Evolutionary conservation across 768 basidiomycete species (phyloP).

Genomic region (Phylloporus sp.): DNA sequence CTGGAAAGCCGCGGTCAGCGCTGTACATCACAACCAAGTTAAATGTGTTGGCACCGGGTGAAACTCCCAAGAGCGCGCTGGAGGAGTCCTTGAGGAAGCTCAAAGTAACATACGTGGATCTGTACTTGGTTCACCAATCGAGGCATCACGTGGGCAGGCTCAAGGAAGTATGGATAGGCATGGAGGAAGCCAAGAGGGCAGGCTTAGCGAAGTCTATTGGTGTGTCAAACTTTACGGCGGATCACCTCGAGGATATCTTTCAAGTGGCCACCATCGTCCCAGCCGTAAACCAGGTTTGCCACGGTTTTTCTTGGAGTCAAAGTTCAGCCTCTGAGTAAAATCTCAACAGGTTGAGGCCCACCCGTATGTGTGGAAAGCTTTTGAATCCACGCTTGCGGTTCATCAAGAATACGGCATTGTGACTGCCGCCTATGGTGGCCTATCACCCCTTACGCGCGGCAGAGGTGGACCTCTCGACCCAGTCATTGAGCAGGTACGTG

Average conservation of each 20-base stretch:
- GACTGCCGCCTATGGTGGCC: constrained; percentile 38
- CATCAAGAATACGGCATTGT: constrained; percentile 36
- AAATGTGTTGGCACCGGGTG: constrained; percentile 29
- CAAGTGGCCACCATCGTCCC: constrained; percentile 43
- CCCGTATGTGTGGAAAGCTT: constrained; percentile 46
- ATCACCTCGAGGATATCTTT: constrained; percentile 42
- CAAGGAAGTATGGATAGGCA: constrained; percentile 52
- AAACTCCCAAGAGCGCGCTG: constrained; percentile 48
- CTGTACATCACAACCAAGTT: constrained; percentile 66
- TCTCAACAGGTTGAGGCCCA: constrained; percentile 47
- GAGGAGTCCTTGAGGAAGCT: constrained; percentile 51
- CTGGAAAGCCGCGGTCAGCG: constrained; percentile 50
- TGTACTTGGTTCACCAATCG: constrained; percentile 60
- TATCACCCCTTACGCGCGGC: constrained; percentile 37
- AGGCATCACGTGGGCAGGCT: constrained; percentile 39
- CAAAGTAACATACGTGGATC: constrained; percentile 52
- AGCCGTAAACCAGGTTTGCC: constrained; percentile 50
- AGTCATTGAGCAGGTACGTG: constrained; percentile 33
- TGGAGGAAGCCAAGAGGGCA: constrained; percentile 52
- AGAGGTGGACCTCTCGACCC: constrained; percentile 39
- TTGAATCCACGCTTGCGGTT: constrained; percentile 32
- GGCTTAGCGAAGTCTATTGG: constrained; percentile 45
- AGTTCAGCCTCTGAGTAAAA: background rate
- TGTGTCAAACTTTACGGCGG: constrained; percentile 51
- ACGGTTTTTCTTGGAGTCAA: background rate